Conservation (phyloP, 2,329 filamentous ascomycete genomes). For the Metarhizium album region DNA sequence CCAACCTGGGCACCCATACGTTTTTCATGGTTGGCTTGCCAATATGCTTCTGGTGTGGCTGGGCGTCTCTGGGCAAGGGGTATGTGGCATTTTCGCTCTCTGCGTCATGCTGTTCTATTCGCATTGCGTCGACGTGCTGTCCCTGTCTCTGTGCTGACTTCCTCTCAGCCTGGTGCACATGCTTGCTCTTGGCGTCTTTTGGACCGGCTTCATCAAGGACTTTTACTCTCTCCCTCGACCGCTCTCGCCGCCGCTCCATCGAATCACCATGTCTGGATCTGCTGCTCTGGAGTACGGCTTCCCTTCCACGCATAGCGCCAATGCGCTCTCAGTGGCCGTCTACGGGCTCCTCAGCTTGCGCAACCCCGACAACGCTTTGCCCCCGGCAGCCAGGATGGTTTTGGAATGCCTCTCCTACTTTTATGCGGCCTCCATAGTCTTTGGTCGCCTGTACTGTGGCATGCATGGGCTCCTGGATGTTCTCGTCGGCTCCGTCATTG, state of each 20-base stretch:
- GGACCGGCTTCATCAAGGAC: slow-evolving; percentile 91
- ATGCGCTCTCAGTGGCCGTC: slow-evolving; percentile 86
- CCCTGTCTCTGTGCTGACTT: neutral
- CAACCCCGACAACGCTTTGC: slow-evolving; percentile 51
- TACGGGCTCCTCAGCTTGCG: slow-evolving; percentile 67
- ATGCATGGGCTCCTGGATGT: slow-evolving; percentile 98
- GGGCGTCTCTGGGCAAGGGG: slow-evolving; percentile 76
- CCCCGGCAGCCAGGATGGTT: slow-evolving; percentile 44
- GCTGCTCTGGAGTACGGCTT: slow-evolving; percentile 95
- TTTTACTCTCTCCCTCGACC: slow-evolving; percentile 85
- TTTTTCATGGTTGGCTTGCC: slow-evolving; percentile 97
- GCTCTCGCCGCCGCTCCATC: slow-evolving; percentile 78
- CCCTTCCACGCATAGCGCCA: slow-evolving; percentile 92
- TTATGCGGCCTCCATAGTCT: slow-evolving; percentile 79
- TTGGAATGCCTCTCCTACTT: slow-evolving; percentile 66
- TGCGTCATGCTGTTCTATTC: neutral
- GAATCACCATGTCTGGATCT: slow-evolving; percentile 96
- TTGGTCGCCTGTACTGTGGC: slow-evolving; percentile 90
- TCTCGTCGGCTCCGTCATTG: slow-evolving; percentile 65
- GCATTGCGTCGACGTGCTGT: no score
- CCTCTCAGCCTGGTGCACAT: slow-evolving; percentile 55
- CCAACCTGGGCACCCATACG: slow-evolving; percentile 93
- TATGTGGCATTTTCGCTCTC: slow-evolving; percentile 36
- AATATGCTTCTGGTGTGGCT: slow-evolving; percentile 93
- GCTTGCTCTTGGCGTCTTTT: slow-evolving; percentile 68